A percentile compares a stretch with the other conserved stretches of the same genome.
Conservation (phyloP, 768 basidiomycete species). For the Suillus luteus region DNA sequence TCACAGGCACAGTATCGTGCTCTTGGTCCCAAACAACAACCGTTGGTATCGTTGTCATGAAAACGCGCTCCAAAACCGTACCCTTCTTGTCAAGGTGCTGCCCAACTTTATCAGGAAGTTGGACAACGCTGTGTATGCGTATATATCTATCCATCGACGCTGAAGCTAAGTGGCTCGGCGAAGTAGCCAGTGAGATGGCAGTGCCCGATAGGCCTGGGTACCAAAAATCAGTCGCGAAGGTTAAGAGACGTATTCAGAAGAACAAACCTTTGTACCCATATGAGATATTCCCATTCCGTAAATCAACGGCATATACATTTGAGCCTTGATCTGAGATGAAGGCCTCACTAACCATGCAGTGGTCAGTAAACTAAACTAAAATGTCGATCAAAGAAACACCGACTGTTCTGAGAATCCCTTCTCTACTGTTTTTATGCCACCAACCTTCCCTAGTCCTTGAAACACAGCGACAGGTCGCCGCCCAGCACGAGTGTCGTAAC, state of each 20-base stretch:
- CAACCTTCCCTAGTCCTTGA: slow-evolving; percentile 56
- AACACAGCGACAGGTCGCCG: slow-evolving; percentile 72
- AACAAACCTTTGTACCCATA: slow-evolving; percentile 68
- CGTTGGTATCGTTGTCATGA: slow-evolving; percentile 62
- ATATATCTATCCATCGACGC: slow-evolving; percentile 68
- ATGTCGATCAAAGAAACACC: slow-evolving; percentile 26
- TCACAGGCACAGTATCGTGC: slow-evolving; percentile 12
- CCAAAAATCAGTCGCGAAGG: slow-evolving; percentile 11
- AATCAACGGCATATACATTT: slow-evolving; percentile 65
- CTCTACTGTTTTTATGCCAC: slow-evolving; percentile 61
- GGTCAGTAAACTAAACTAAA: slow-evolving; percentile 9
- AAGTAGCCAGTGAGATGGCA: slow-evolving; percentile 61
- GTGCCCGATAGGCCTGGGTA: slow-evolving; percentile 70
- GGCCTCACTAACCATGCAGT: slow-evolving; percentile 49
- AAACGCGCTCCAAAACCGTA: slow-evolving; percentile 61
- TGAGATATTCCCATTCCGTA: slow-evolving; percentile 62
- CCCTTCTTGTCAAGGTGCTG: slow-evolving; percentile 59
- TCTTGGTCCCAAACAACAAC: slow-evolving; percentile 62
- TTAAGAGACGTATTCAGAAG: neutral
- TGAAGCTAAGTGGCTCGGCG: slow-evolving; percentile 57
- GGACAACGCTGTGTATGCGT: slow-evolving; percentile 64
- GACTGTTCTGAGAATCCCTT: slow-evolving; percentile 67
- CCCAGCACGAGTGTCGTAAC: slow-evolving; percentile 75
- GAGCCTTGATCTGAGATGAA: slow-evolving; percentile 70
- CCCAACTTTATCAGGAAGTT: slow-evolving; percentile 50